Evolutionary conservation across 768 basidiomycete genomes (phyloP), one percentile per base, ranked within the genome.

Genomic region (Termitomyces sp.): DNA sequence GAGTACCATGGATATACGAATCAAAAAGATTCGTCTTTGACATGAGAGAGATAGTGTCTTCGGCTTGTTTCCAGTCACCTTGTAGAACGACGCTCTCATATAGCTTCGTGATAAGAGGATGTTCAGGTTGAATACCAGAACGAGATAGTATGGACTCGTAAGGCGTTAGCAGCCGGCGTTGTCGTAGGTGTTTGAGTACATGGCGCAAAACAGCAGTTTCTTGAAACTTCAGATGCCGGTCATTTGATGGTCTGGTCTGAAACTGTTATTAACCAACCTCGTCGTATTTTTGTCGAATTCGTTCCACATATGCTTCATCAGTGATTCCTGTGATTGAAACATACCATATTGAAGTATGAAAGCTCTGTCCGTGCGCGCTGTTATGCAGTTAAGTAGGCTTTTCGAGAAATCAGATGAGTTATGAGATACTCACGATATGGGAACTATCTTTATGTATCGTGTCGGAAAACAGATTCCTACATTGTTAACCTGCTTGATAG

Each of bases 291-390:
- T 60, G 62, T 38, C 76, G 71, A 19, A 84, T 72, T 57, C 72
- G 68, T 54, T 84, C 78, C n/a, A 92, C 84, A 45, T 77, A 79
- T 5, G 67, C 63, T 46, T 77, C 70, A 22, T 88, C 81, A 1
- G 64, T 69, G 30, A 87, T 80, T 1, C 90, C 90, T 3, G 73
- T 69, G 53, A 92, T 60, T 1, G 83, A 67, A 26, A 91, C 74
- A 60, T 85, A 75, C 90, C 90, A 93, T 51, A 93, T 83, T 1
- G 90, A 90, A 22, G 83, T 82, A 62, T 91, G 88, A 64, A 86
- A 92, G 61, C 80, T 85, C 57, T 78, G 82, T 1, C 78, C 81
- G 66, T 90, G 85, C 5, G 87, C 83, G 38, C 90, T 90, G 6
- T 40, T 8, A 21, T 15, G 17, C 10, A 1, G 12, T 10, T 35